Base-by-base conservation (phyloP, 371 early-diverging fungal genomes). In the Haplosporangium sp. region DNA sequence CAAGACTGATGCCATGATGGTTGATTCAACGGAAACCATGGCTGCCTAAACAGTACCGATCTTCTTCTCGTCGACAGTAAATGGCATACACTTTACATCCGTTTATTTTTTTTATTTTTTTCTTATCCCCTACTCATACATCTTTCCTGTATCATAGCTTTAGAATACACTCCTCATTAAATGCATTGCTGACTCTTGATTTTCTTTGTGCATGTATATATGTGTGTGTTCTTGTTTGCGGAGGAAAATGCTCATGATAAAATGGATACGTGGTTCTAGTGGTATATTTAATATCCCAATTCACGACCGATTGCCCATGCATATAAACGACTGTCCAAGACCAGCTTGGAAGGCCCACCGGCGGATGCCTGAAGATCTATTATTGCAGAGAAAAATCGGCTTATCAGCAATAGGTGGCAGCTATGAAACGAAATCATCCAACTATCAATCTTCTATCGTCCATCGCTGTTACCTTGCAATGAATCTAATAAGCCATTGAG, bases 391-490 rank as follows among this genome's bases (percentile, higher is more conserved):
- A 10, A 18, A 18, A 18, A 55, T 42, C 29, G 21, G 5, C 10
- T 38, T 64, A 41, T 41, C 37, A 47, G 20, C n/a, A 51, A 16
- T 5, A 40, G 13, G 16, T n/a, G 6, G 7, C 29, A 55, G 46
- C 18, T 29, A 37, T 16, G 14, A 43, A 36, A 37, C 6, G 21
- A 41, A 9, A 54, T 38, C 13, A 6, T 1, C n/a, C 4, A n/a
- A 43, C 2, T 13, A 37, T 46, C 5, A 10, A 7, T 38, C 6
- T 0, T 16, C 6, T 48, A 42, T 23, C 23, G 9, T 18, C 18
- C 29, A 29, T 29, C 29, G 29, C 29, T 29, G 4, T 8, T 86
- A 86, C 87, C 84, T 56, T 64, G 38, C 8, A 89, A 55, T 16
- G 79, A 59, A 5, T 55, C 40, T 18, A 82, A 21, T 5, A 87